phyloP scores from a whole-genome alignment of 2,329 filamentous ascomycete species.

The Berkeleyomyces basicola region DNA sequence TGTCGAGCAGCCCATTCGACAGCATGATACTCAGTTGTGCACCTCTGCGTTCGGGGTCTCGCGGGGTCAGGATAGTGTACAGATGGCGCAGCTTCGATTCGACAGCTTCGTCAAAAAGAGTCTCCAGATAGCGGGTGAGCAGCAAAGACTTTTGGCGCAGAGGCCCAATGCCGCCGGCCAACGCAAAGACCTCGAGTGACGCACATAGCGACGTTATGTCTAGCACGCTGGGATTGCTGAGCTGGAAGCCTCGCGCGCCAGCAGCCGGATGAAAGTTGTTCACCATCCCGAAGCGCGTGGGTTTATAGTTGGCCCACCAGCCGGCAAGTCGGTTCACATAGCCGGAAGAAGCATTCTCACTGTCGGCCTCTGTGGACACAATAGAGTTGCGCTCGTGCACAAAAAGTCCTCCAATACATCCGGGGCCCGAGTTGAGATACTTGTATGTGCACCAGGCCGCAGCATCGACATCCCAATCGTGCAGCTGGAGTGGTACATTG shows the following conservation, averaged over 20 bases:
- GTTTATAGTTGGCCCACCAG: conserved; percentile 77
- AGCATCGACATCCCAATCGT: conserved; percentile 85
- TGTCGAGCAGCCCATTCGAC: conserved; percentile 38
- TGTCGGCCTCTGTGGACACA: conserved; percentile 25
- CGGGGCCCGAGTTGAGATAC: conserved; percentile 76
- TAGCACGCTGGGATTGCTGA: conserved; percentile 61
- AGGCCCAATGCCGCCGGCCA: conserved; percentile 42
- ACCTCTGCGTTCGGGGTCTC: conserved; percentile 45
- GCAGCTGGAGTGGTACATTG: conserved; percentile 62
- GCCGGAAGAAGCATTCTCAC: conserved; percentile 18
- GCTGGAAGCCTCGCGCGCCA: conserved; percentile 66
- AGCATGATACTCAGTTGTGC: conserved; percentile 61
- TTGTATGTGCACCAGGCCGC: conserved; percentile 92
- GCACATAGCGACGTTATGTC: conserved; percentile 56
- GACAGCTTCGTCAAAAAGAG: conserved; percentile 31
- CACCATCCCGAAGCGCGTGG: conserved; percentile 65
- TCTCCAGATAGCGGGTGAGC: conserved; percentile 57
- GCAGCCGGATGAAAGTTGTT: conserved; percentile 61
- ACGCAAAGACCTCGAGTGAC: conserved; percentile 52
- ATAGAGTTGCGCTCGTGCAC: conserved; percentile 59
- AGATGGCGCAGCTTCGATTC: conserved; percentile 17
- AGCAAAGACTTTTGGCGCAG: conserved; percentile 49
- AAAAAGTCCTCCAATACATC: conserved; percentile 63
- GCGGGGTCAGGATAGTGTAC: conserved; percentile 49
- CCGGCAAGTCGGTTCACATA: conserved; percentile 57